Evolutionary conservation across 768 basidiomycete species (phyloP), one percentile per base, ranked within the genome.

Genomic region (Tulasnella sp.): DNA sequence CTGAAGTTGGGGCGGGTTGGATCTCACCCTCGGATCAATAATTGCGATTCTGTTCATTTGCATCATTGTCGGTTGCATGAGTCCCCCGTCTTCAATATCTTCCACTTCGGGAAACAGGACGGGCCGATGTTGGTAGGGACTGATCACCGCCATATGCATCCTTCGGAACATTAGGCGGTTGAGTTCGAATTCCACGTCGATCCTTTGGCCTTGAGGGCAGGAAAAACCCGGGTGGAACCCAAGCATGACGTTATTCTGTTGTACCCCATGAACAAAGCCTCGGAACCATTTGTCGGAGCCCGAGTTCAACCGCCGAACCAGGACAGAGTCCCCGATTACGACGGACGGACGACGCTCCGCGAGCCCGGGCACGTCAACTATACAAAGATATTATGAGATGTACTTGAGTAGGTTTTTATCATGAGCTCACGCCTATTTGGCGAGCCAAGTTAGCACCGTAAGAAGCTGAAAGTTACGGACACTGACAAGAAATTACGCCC

Each of bases 331-430:
- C 72, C 90, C 91, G n/a, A 90, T 86, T 18, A 91, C 85, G 19
- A 91, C 89, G 36, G 88, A 89, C 0, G 90, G 91, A 7, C 90
- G 86, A 72, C 88, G 88, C 84, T 91, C 90, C 2, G 88, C 89
- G 1, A 91, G 84, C 5, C 90, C 90, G 44, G 88, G 86, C 19
- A 92, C 90, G 44, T 85, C 80, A 12, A 91, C 84, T 36, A 90
- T 91, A 58, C 2, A 21, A 24, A 24, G 24, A 4, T 21, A n/a
- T 1, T 52, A 52, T 44, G 21, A 52, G 24, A 52, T 6, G 19
- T 52, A 52, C 9, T 2, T 9, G 9, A 19, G 48, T 5, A 2
- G 48, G 48, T 19, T 10, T n/a, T 19, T 19, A 52, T 10, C 42
- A 8, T 44, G 42, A 44, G 24, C 48, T n/a, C 48, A 52, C 48